Percentiles rank a stretch among this genome's conserved stretches.
These are phyloP conservation scores for Populus alba DNA, from an alignment of 345 rosid species.

Conservation along the genomic window DNA sequence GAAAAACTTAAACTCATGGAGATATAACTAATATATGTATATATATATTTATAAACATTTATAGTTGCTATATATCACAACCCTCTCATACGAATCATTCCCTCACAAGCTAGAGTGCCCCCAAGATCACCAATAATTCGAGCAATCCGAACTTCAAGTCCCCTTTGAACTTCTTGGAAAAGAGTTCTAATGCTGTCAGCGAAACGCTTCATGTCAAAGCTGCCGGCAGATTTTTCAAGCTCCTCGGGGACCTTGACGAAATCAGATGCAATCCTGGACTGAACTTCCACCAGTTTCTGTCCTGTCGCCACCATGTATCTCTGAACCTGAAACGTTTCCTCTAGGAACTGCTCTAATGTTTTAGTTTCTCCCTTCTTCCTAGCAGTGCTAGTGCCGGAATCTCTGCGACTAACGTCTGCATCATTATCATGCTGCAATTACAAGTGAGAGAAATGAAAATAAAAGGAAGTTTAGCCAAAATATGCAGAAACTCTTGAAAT, in stretches of 20 bases:
- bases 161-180: slow-evolving; percentile 84
- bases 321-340: slow-evolving; percentile 87
- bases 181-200: slow-evolving; percentile 56
- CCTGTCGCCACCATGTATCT: slow-evolving; percentile 81
- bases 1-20: no score
- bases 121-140: slow-evolving; percentile 83
- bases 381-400: slow-evolving; percentile 13
- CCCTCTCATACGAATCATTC: slow-evolving; percentile 59
- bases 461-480: background rate
- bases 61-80: slow-evolving; percentile 4
- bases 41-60: no score
- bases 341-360: slow-evolving; percentile 65
- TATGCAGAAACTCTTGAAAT: background rate
- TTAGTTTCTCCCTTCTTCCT: slow-evolving; percentile 48
- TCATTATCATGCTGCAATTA: slow-evolving; percentile 56
- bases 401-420: slow-evolving; percentile 28
- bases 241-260: slow-evolving; percentile 48
- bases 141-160: slow-evolving; percentile 85
- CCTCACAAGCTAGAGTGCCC: slow-evolving; percentile 86
- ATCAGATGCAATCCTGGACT: slow-evolving; percentile 57
- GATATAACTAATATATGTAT: no score
- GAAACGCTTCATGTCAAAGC: slow-evolving; percentile 65
- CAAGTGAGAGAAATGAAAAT: background rate
- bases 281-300: slow-evolving; percentile 75
- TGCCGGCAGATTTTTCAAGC: slow-evolving; percentile 35